Percentiles rank a stretch among this genome's conserved stretches.
Evolutionary conservation across 2,329 filamentous ascomycete species (phyloP).

Genomic region (Stagonosporopsis chrysanthemi): DNA sequence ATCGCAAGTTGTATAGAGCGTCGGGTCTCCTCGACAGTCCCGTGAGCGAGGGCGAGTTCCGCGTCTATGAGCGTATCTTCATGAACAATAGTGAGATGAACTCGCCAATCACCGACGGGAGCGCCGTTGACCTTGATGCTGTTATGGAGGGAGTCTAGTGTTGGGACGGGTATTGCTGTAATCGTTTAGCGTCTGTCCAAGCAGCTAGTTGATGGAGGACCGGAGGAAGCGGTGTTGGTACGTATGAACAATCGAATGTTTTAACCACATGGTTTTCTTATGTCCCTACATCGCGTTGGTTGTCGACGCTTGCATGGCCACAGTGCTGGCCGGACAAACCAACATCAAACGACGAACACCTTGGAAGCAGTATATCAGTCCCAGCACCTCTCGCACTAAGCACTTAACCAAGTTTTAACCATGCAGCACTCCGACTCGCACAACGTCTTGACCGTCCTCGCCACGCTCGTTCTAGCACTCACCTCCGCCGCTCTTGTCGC

Average conservation of each 20-base stretch:
- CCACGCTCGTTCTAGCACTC: background rate
- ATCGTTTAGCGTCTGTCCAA: background rate
- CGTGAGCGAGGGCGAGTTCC: slow-evolving; percentile 21
- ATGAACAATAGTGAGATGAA: slow-evolving; percentile 20
- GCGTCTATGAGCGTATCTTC: slow-evolving; percentile 31
- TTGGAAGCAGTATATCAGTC: background rate
- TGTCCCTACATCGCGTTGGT: background rate
- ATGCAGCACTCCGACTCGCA: background rate
- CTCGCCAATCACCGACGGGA: slow-evolving; percentile 2
- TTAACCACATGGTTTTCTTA: no score
- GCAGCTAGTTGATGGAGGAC: background rate
- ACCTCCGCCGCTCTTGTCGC: no score
- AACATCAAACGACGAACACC: background rate
- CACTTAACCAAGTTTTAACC: background rate
- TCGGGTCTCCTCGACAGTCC: slow-evolving; percentile 6
- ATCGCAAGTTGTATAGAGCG: slow-evolving; percentile 3
- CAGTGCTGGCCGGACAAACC: background rate
- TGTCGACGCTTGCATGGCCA: background rate
- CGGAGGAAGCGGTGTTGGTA: background rate
- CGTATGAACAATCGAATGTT: slow-evolving; percentile 5
- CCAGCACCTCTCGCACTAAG: background rate
- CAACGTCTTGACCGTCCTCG: background rate
- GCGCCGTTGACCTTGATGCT: background rate
- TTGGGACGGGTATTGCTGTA: background rate
- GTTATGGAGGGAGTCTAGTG: background rate